phyloP scores from a whole-genome alignment of 2,329 filamentous ascomycete genomes.

The Pseudogymnoascus sp. region DNA sequence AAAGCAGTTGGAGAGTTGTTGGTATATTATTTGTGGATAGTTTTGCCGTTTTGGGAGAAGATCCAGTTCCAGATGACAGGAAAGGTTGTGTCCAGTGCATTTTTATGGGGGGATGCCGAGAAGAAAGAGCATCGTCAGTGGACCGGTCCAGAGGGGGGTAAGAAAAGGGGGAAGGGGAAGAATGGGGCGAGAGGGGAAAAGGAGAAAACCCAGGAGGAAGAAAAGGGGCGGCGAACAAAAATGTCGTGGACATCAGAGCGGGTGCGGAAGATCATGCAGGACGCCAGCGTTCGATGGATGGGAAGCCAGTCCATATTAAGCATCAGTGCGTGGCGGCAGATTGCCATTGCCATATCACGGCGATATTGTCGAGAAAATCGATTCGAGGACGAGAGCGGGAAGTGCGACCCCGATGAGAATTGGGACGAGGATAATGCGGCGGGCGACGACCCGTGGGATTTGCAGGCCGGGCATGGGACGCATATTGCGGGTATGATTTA shows the following conservation, averaged over 20 bases:
- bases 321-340: conserved; percentile 11
- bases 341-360: conserved; percentile 9
- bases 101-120: conserved; percentile 9
- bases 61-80: conserved; percentile 10
- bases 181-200: background rate
- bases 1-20: conserved; percentile 19
- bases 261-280: conserved; percentile 11
- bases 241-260: conserved; percentile 8
- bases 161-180: background rate
- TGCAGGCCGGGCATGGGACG: no score
- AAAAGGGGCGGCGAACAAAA: conserved; percentile 10
- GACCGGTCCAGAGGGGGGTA: conserved; percentile 5
- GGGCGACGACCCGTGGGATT: no score
- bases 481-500: no score
- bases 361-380: background rate
- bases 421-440: no score
- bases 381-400: no score
- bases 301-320: conserved; percentile 5
- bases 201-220: conserved; percentile 8
- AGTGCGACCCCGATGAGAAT: no score
- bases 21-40: conserved; percentile 23
- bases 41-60: conserved; percentile 17
- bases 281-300: conserved; percentile 6
- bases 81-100: background rate
- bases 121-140: conserved; percentile 13